Base-by-base conservation (phyloP, 352 stramenopile genomes). In the Globisporangium mamillatum region DNA sequence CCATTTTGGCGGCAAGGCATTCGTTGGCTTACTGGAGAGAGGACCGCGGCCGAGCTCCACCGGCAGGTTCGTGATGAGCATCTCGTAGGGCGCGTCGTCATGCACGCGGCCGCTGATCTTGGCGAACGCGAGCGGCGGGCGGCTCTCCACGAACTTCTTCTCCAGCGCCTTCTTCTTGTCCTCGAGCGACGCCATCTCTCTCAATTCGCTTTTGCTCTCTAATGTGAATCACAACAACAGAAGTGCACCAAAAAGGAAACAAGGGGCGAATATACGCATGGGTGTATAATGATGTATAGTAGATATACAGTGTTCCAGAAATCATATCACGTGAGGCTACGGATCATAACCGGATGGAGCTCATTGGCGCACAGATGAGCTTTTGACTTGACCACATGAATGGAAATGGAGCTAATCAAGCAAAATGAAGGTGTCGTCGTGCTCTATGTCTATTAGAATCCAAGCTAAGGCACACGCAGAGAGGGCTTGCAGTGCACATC, bases 101-200 rank as follows among this genome's bases (percentile, higher is more conserved):
- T 78, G 67, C 24, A 92, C 65, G 25, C 80, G 81, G 2, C 88
- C 88, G 27, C 66, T 76, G 9, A 95, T 75, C 70, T 94, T 94
- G 58, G 88, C 88, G 64, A 91, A 95, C 60, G 88, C 88, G 58
- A 95, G 79, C 48, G 88, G 82, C 60, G 88, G 88, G 8, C 88
- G 88, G 52, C 80, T 86, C 73, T 90, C 83, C 50, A 86, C 70
- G 66, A 93, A 94, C 68, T 88, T 84, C 65, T 84, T 83, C 81
- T 94, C 87, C 18, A 94, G 75, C 78, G 74, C 75, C 61, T 91
- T 91, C 77, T 90, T 88, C 55, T 81, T 77, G 70, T 94, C 86
- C 68, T 92, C 82, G 20, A 70, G 55, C 22, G 69, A 69, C 61
- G 63, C 55, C 74, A 79, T 80, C 63, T 20, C 53, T 9, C 29